Percentiles rank a stretch among this genome's conserved stretches.
Evolutionary conservation across 1,284 basidiomycete genomes (phyloP).

Genomic region (Fomitopsis schrenkii): DNA sequence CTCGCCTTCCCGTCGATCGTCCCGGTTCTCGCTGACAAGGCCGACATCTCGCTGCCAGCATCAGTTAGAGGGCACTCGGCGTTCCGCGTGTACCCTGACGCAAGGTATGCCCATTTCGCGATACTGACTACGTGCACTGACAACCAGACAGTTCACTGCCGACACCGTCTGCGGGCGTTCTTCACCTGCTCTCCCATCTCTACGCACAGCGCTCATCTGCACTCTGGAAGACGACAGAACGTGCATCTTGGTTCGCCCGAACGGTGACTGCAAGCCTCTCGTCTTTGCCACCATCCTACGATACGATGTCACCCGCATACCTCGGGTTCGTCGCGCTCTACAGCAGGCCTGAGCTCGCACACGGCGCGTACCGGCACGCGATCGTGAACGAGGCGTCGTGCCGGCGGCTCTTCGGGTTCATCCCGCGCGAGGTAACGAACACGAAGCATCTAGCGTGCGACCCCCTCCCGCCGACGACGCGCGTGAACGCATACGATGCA

Average conservation of each 20-base stretch:
- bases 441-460: conserved; percentile 70
- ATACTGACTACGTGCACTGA: conserved; percentile 20
- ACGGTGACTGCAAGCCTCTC: conserved; percentile 37
- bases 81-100: conserved; percentile 69
- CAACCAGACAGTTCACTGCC: conserved; percentile 11
- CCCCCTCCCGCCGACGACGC: conserved; percentile 68
- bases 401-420: conserved; percentile 62
- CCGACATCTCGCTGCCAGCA: conserved; percentile 63
- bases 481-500: conserved; percentile 59
- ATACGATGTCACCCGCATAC: conserved; percentile 31
- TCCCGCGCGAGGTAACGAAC: conserved; percentile 52
- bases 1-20: conserved; percentile 77
- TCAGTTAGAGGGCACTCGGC: conserved; percentile 54
- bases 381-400: conserved; percentile 65
- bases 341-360: conserved; percentile 35
- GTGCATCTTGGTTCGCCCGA: conserved; percentile 66
- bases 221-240: conserved; percentile 75
- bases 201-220: conserved; percentile 75
- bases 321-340: conserved; percentile 44
- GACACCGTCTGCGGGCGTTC: conserved; percentile 36
- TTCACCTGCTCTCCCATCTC: conserved; percentile 78
- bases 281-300: conserved; percentile 27
- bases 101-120: conserved; percentile 36
- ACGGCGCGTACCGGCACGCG: conserved; percentile 71
- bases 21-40: conserved; percentile 78